Evolutionary conservation across 1,139 yeast species (phyloP), one percentile per base, ranked within the genome.

Genomic region (Saccharomyces hybrid): DNA sequence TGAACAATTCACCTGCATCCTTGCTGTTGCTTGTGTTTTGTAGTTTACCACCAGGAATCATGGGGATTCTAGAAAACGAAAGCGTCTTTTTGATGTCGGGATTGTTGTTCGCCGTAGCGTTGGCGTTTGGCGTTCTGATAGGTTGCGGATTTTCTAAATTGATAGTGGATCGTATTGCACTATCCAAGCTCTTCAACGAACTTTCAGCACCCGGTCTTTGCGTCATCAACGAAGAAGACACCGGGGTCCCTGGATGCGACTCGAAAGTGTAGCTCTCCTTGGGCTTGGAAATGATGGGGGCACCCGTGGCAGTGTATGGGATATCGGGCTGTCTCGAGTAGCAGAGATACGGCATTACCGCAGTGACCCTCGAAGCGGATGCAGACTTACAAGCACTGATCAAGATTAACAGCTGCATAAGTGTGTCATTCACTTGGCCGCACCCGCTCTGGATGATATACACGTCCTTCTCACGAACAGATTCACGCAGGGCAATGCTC

Each of bases 341-440:
- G 25, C 98, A 97, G 70, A 95, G 93, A 59, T 89, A 77, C 5
- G 99, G 99, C 71, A 93, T 76, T 41, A 95, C 96, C 0, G 96
- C 98, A 2, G 97, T 91, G 47, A 91, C 96, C 60, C 95, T 79
- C 58, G 82, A 84, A 11, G 99, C 98, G 61, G 96, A 86, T 2
- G 99, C 96, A 31, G 95, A 87, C 68, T 93, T 93, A 71, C 98
- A 91, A 4, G 99, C 99, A 16, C 95, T 85, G 51, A 95, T 82
- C 78, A 89, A 83, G 62, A 95, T 87, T 61, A 93, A 73, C 52
- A 95, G 76, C 71, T 95, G 98, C 69, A 95, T 80, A 63, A 95
- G 86, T 64, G 83, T 85, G 69, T 93, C 98, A 69, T 95, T 95
- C 48, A 91, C 96, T 64, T 86, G 83, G 9, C 96, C 96, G 66